phyloP scores from a whole-genome alignment of 2,329 filamentous ascomycete species.

The Penicillium corylophilum region DNA sequence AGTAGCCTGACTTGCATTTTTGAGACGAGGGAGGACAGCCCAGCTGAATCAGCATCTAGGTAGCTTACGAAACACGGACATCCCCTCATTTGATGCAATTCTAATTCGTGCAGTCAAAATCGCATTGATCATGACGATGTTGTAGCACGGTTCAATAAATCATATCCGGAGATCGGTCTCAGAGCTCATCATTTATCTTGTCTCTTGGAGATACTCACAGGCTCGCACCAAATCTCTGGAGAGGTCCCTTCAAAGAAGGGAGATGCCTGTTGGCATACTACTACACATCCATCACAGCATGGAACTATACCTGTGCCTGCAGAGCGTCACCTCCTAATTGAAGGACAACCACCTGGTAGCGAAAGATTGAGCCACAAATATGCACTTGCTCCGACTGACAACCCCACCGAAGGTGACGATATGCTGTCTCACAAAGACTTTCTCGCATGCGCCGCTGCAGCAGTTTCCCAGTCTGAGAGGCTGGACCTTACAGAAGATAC shows the following conservation, averaged over 20 bases:
- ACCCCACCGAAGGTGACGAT: background rate
- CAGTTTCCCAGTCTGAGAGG: slow-evolving; percentile 1
- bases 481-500: background rate
- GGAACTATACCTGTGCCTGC: background rate
- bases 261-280: background rate
- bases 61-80: no score
- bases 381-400: background rate
- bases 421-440: background rate
- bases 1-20: no score
- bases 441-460: slow-evolving; percentile 1
- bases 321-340: no score
- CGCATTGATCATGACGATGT: background rate
- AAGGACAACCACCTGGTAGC: no score
- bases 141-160: background rate
- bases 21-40: no score
- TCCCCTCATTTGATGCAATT: no score
- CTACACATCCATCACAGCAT: background rate
- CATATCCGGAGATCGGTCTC: slow-evolving; percentile 2
- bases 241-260: background rate
- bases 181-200: slow-evolving; percentile 1
- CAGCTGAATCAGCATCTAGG: no score
- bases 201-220: slow-evolving; percentile 1
- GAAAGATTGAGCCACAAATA: no score
- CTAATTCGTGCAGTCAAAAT: no score
- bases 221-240: background rate